Conservation (phyloP, 2,329 filamentous ascomycete genomes). For the Myotisia sp. region DNA sequence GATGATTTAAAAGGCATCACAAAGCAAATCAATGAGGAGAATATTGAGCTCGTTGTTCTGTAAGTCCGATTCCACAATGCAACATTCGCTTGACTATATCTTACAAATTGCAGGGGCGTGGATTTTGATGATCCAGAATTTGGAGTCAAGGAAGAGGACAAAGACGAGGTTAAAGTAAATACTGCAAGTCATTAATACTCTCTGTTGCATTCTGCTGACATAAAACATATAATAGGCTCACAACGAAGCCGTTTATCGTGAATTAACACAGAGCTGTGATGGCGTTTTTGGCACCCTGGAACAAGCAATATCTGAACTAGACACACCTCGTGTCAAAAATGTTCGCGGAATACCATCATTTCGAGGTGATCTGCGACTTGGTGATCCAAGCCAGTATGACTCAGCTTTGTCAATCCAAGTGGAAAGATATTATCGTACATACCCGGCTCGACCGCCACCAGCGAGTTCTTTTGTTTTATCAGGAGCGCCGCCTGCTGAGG, state of each 20-base stretch:
- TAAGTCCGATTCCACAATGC: conserved; percentile 31
- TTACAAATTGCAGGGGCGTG: conserved; percentile 48
- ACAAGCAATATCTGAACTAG: conserved; percentile 68
- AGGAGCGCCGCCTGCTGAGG: conserved; percentile 27
- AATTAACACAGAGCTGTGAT: conserved; percentile 52
- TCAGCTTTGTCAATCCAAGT: conserved; percentile 70
- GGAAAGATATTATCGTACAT: conserved; percentile 79
- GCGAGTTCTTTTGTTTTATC: conserved; percentile 61
- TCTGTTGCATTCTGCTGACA: background rate
- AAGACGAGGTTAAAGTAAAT: conserved; percentile 52
- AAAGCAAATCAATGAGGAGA: conserved; percentile 57
- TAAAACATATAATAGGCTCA: conserved; percentile 32
- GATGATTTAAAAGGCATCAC: conserved; percentile 58
- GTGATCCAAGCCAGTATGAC: conserved; percentile 58
- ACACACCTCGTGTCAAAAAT: conserved; percentile 60
- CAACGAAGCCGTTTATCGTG: conserved; percentile 57
- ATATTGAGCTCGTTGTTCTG: conserved; percentile 67
- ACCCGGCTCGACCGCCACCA: conserved; percentile 56
- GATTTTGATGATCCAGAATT: conserved; percentile 89
- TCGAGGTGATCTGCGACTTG: conserved; percentile 65
- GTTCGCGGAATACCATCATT: conserved; percentile 65
- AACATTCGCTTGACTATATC: conserved; percentile 5
- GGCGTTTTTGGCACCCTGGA: conserved; percentile 71
- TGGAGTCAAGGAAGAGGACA: conserved; percentile 84
- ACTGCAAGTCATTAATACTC: no score